These are phyloP conservation scores for Leptographium procerum DNA, from an alignment of 2,329 filamentous ascomycete genomes.

Conservation along the genomic window DNA sequence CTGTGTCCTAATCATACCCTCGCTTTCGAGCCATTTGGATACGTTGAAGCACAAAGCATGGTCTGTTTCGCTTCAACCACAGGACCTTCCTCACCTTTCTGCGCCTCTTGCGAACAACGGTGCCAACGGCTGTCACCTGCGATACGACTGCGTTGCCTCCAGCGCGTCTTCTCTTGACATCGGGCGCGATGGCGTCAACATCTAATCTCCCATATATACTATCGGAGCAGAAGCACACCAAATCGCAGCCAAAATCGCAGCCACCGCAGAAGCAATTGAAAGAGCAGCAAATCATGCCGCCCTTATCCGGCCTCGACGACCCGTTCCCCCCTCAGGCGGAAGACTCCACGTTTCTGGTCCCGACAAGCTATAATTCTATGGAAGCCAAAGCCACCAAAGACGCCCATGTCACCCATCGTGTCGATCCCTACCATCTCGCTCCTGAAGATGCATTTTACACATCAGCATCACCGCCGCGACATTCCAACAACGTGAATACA, in stretches of 20 bases:
- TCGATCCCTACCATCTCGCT: conserved; percentile 59
- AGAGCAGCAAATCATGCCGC: not conserved
- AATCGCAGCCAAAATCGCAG: not conserved
- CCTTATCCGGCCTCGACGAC: conserved; percentile 5
- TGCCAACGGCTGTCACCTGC: not conserved
- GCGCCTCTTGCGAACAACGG: not conserved
- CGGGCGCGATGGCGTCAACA: not conserved
- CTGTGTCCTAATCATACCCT: not conserved
- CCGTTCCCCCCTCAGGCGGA: conserved; percentile 23
- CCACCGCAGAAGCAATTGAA: not conserved
- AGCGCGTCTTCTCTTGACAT: not conserved
- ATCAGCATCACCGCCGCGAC: conserved; percentile 45
- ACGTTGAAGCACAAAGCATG: not conserved
- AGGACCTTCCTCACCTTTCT: not conserved
- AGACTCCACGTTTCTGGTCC: conserved; percentile 27
- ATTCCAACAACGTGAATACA: conserved; percentile 7
- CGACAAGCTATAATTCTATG: conserved; percentile 11
- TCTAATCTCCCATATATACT: not conserved
- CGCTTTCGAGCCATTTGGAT: not conserved
- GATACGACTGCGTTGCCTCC: not conserved
- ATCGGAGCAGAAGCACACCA: not conserved
- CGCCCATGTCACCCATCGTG: conserved; percentile 22
- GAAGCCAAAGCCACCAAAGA: not conserved
- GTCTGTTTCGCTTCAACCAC: not conserved
- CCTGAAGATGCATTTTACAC: conserved; percentile 74